Conservation (phyloP, 169 alveolate species). For the Cryptosporidium parvum region DNA sequence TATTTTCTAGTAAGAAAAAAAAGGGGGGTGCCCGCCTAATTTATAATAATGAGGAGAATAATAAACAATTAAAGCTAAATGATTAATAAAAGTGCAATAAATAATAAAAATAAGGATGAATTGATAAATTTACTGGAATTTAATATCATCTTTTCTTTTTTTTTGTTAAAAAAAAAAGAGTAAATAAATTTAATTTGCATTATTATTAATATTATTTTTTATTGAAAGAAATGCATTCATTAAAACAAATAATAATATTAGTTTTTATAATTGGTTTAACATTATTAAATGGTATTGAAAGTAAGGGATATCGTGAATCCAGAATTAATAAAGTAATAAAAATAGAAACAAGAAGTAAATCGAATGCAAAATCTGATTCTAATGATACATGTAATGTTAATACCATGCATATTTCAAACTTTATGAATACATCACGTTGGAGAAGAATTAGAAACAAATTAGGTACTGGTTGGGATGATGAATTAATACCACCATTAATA, state of each 20-base stretch:
- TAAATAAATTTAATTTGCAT: not conserved
- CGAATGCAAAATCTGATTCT: not conserved
- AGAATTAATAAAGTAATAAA: conserved; percentile 37
- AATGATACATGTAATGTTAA: conserved; percentile 4
- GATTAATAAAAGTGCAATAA: not conserved
- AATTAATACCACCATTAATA: conserved; percentile 64
- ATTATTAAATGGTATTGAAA: not conserved
- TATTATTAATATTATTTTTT: not conserved
- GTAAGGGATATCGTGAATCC: conserved; percentile 50
- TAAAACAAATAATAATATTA: not conserved
- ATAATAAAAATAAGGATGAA: not conserved
- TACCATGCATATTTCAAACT: conserved; percentile 17
- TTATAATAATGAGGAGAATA: not conserved
- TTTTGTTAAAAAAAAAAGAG: not conserved
- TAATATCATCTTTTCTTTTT: too few species aligned
- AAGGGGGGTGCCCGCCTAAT: not conserved
- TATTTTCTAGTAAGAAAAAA: not conserved
- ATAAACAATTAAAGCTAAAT: too few species aligned
- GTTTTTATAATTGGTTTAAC: not conserved
- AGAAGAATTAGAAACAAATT: conserved; percentile 32
- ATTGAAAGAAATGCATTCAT: not conserved
- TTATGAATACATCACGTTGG: conserved; percentile 69
- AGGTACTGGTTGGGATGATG: conserved; percentile 73
- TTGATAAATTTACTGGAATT: too few species aligned
- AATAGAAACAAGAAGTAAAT: conserved; percentile 33